Evolutionary conservation across 441 rosid species (phyloP), one percentile per base, ranked within the genome.

Genomic region (Euphorbia neoarborescens): DNA sequence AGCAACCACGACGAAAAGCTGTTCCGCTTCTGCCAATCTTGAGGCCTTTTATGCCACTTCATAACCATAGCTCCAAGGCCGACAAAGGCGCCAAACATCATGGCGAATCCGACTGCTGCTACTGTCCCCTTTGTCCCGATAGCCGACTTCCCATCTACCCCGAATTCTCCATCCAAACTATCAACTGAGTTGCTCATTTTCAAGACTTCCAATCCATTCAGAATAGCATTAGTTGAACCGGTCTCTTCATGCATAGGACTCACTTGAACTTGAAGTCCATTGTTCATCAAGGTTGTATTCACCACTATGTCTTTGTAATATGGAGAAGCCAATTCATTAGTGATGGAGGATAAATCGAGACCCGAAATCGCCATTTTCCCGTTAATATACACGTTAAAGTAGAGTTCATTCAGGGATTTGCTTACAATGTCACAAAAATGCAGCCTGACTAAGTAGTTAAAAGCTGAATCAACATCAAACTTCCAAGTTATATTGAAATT

Each of bases 31-130:
- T 89, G 91, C 98, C 98, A 92, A 76, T 92, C 98, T 69, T 90
- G 92, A 11, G 98, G 96, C 48, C 96, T 82, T 81, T 81, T 88
- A 67, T 86, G 92, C 98, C 97, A 90, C 76, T 83, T 89, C 38
- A 89, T 75, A 61, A 93, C 92, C 98, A 90, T 90, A 30, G 98
- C 96, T 17, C 98, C 98, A 12, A 93, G 89, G 10, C 98, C 97
- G 10, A 87, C 85, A 73, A 93, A 89, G 10, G 98, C 97, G 27
- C 98, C 98, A 56, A 93, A 93, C 98, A 88, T 92, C 99, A 90
- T 83, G 7, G 89, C 94, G 61, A 94, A 51, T n/a, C 98, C 97
- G 0, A 91, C 96, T 0, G 87, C 87, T 58, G 90, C 96, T 59
- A 90, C 89, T 6, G 87, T 75, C 11, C 83, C 78, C 14, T 80